Evolutionary conservation across 2,329 filamentous ascomycete species (phyloP), one percentile per base, ranked within the genome.

Genomic region (Monilinia aucupariae): DNA sequence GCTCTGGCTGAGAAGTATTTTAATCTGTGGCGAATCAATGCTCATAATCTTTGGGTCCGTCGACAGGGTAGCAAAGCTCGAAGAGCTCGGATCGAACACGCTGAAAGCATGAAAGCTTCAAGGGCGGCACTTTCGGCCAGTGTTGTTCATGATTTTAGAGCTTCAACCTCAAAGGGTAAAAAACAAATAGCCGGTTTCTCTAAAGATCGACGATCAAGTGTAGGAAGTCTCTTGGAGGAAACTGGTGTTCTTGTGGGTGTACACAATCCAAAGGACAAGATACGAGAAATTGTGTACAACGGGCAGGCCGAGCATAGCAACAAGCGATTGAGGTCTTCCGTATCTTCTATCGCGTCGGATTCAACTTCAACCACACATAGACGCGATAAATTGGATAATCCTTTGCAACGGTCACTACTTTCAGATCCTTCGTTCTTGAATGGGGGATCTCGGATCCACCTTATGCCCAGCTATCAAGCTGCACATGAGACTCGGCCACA

Each of bases 131-230:
- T 68, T 60, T 68, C 71, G 27, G 65, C 66, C 9, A 67, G 64
- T 52, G 51, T 75, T n/a, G 68, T 74, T 8, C 65, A 72, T n/a
- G 71, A 74, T 53, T 73, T 75, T 48, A 69, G 63, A 51, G 65
- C 70, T 51, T 71, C 72, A 10, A 64, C 65, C 34, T 58, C 54
- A 37, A 41, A 62, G 27, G 22, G 60, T 22, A n/a, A 66, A 55
- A 58, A 48, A 27, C 13, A 30, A 34, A n/a, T 45, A 10, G 55
- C 4, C 12, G 34, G 51, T 27, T 41, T 43, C 30, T 32, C 13
- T 15, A 43, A 59, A 10, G 52, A 55, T 27, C 64, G 66, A 43
- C 66, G 68, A 41, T 62, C 60, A 27, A 72, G 68, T 45, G 41
- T 72, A 20, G 70, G 71, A 50, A 72, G 71, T 51, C 64, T 72